Evolutionary conservation across 495 filamentous ascomycete genomes (phyloP), one percentile per base, ranked within the genome.

Genomic region (Aspergillus sparsus): DNA sequence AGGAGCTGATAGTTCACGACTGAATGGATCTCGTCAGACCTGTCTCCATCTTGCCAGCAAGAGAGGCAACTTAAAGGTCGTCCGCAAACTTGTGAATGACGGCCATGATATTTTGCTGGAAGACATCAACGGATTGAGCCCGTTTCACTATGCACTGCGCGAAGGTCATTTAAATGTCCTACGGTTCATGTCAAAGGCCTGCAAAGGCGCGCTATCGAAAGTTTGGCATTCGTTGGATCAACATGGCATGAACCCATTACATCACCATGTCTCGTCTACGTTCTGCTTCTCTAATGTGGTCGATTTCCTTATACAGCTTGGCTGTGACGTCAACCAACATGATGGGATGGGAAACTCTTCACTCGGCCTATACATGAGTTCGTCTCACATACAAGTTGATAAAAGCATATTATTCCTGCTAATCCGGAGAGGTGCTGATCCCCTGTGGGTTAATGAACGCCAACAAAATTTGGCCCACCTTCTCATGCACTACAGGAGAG

Each of bases 21-120:
- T 21, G 34, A 63, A 63, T 21, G 27, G 33, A 15, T 27, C 18
- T 33, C 27, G 44, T 55, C 49, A 59, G 39, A 63, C 56, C 6
- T 60, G 49, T 55, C 55, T 63, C 50, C 56, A 63, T 36, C 50
- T 63, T 39, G 56, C 56, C 41, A 59, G 61, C 33, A 35, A 55
- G 31, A 56, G 50, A 16, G 50, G 56, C 15, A 59, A 55, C 34
- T 39, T 63, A 16, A 41, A 60, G 12, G 50, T 53, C 5, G 61
- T 63, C 44, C 55, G 61, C 35, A 63, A 42, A 55, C 37, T 63
- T 55, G 34, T 55, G 56, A 52, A 47, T 33, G 35, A 47, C 18
- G 61, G 44, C 31, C 46, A 53, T 39, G 35, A 50, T 42, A 59
- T 63, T 33, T 32, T 47, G 35, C 41, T 60, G 33, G 16, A 34